These are phyloP conservation scores for Xylariaceae sp. DNA, from an alignment of 2,329 filamentous ascomycete genomes.

Conservation along the genomic window DNA sequence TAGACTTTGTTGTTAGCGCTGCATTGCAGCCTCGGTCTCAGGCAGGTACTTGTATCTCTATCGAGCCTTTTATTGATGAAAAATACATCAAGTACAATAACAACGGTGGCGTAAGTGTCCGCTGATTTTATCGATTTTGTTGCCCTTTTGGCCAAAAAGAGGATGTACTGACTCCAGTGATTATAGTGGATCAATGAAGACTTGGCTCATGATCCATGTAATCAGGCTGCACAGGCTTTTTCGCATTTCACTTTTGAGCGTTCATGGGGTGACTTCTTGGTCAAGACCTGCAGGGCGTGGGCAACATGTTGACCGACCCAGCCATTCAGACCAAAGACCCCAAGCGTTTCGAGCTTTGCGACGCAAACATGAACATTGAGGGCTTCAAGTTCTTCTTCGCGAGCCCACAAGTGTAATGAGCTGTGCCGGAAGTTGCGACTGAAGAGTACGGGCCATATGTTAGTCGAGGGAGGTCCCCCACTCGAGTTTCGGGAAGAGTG, in stretches of 20 bases:
- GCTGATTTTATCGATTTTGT: too few species aligned
- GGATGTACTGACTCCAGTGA: too few species aligned
- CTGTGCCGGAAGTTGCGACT: neutral
- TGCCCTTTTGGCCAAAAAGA: too few species aligned
- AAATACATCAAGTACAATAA: slow-evolving; percentile 39
- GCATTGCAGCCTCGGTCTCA: neutral
- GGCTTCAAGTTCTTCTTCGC: slow-evolving; percentile 2
- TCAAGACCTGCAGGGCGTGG: slow-evolving; percentile 33
- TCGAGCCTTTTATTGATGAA: slow-evolving; percentile 36
- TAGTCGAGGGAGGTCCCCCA: slow-evolving; percentile 1
- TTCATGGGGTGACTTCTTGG: slow-evolving; percentile 31
- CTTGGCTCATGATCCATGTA: slow-evolving; percentile 18
- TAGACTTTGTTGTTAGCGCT: slow-evolving; percentile 23
- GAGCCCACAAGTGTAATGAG: neutral
- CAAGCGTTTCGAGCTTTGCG: slow-evolving; percentile 22
- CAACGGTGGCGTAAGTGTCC: slow-evolving; percentile 30
- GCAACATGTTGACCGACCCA: slow-evolving; percentile 34
- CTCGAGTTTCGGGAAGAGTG: slow-evolving; percentile 31
- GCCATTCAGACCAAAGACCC: slow-evolving; percentile 34
- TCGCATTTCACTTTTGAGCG: slow-evolving; percentile 41
- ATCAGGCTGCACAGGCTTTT: slow-evolving; percentile 36
- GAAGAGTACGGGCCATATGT: neutral
- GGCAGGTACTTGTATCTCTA: slow-evolving; percentile 24
- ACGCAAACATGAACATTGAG: neutral
- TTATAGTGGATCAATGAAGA: slow-evolving; percentile 33